Conservation (phyloP, 371 early-diverging fungal genomes). For the Syncephalastrum contaminatum region DNA sequence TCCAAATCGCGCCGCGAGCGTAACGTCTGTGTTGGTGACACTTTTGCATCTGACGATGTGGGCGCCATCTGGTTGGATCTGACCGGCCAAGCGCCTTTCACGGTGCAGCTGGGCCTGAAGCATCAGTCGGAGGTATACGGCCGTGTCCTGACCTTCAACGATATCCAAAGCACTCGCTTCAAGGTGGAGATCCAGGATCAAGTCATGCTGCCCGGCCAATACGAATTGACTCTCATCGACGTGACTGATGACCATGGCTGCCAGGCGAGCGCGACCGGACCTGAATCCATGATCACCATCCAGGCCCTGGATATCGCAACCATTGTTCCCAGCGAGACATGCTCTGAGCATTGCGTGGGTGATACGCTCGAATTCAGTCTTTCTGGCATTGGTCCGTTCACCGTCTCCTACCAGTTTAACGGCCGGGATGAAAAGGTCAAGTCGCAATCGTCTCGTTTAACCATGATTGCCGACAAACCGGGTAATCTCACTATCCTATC, state of each 20-base stretch:
- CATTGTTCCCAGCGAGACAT: conserved; percentile 34
- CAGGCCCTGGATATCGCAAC: conserved; percentile 47
- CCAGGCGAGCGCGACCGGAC: conserved; percentile 15
- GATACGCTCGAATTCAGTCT: conserved; percentile 45
- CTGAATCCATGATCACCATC: conserved; percentile 18
- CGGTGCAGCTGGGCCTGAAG: conserved; percentile 35
- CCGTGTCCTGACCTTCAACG: conserved; percentile 21
- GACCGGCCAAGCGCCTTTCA: conserved; percentile 49
- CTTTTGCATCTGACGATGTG: conserved; percentile 26
- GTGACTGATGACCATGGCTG: conserved; percentile 52
- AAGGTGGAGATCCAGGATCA: conserved; percentile 28
- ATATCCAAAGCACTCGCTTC: conserved; percentile 31
- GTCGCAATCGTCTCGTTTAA: conserved; percentile 24
- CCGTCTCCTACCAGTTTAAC: conserved; percentile 44
- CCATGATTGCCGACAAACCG: conserved; percentile 51
- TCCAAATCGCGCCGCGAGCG: conserved; percentile 16
- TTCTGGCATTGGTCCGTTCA: conserved; percentile 42
- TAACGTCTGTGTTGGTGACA: conserved; percentile 48
- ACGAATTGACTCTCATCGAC: conserved; percentile 31
- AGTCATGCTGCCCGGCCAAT: conserved; percentile 35
- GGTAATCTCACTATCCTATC: conserved; percentile 54
- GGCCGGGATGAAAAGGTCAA: conserved; percentile 32
- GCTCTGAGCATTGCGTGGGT: conserved; percentile 50
- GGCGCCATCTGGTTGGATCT: conserved; percentile 36
- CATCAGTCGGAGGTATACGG: conserved; percentile 36